Percentiles rank a stretch among this genome's conserved stretches.
Conservation (phyloP, 2,329 filamentous ascomycete genomes). For the Aureobasidium sp. region DNA sequence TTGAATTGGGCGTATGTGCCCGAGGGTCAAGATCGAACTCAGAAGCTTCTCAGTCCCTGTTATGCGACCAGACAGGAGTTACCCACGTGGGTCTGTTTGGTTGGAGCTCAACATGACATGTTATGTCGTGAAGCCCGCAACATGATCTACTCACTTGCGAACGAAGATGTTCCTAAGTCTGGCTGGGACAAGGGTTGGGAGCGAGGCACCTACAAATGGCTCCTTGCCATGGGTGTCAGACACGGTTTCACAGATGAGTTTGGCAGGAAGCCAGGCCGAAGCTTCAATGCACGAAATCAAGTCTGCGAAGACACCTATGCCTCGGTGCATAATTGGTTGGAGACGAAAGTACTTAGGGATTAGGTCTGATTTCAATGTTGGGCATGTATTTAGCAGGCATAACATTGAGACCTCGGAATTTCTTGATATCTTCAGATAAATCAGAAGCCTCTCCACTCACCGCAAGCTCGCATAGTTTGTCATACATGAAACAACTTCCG, state of each 20-base stretch:
- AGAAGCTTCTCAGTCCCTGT: not conserved
- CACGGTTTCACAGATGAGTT: not conserved
- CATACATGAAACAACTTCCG: too few relatives aligned
- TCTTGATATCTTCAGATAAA: too few relatives aligned
- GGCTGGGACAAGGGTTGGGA: not conserved
- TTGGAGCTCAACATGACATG: constrained; percentile 2
- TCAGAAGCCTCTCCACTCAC: too few relatives aligned
- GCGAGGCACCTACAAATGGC: not conserved
- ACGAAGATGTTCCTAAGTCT: not conserved
- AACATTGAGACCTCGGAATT: too few relatives aligned
- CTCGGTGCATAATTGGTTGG: too few relatives aligned
- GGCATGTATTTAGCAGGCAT: too few relatives aligned
- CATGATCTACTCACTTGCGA: not conserved
- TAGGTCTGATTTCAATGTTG: not conserved
- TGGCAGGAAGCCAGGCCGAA: too few relatives aligned
- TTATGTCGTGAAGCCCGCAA: not conserved
- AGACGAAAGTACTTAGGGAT: not conserved
- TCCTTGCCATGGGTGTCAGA: not conserved
- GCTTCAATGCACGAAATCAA: not conserved
- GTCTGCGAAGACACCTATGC: not conserved
- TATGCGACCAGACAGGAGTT: not conserved
- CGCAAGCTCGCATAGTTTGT: too few relatives aligned
- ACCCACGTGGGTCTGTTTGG: not conserved
- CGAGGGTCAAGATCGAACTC: not conserved
- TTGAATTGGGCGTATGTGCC: not conserved